These are phyloP conservation scores for Psilocybe subaeruginosa DNA, from an alignment of 768 basidiomycete genomes.

Conservation along the genomic window DNA sequence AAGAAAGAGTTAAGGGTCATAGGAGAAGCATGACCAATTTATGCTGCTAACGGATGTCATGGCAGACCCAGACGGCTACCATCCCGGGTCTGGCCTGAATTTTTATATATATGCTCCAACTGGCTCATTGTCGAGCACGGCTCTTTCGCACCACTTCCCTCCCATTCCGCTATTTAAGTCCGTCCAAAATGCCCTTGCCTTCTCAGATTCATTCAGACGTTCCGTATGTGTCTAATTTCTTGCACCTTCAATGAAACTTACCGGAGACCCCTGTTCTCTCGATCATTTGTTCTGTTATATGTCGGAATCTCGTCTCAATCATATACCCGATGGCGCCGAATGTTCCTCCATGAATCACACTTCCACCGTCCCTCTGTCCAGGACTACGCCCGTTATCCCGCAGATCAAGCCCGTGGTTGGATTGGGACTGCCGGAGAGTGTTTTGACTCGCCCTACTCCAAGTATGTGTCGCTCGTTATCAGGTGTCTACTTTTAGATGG, in stretches of 20 bases:
- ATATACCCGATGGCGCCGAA: conserved; percentile 5
- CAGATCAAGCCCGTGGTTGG: conserved; percentile 23
- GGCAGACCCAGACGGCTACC: background rate
- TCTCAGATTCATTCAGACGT: conserved; percentile 29
- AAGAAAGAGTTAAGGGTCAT: background rate
- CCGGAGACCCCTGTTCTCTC: background rate
- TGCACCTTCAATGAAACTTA: background rate
- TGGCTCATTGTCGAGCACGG: background rate
- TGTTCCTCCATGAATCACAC: background rate
- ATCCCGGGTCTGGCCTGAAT: conserved; percentile 7
- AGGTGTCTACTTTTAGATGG: conserved; percentile 1
- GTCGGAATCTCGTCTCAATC: background rate
- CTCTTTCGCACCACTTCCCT: conserved; percentile 2
- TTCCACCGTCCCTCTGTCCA: conserved; percentile 1
- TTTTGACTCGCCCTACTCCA: conserved; percentile 12
- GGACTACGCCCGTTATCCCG: conserved; percentile 19
- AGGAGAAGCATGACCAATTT: background rate
- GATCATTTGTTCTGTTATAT: conserved; percentile 1
- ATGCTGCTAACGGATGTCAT: background rate
- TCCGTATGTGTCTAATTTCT: conserved; percentile 21
- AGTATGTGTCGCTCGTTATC: conserved; percentile 3
- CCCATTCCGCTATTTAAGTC: conserved; percentile 1
- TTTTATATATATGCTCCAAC: conserved; percentile 13
- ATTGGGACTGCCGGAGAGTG: conserved; percentile 16
- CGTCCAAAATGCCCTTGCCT: conserved; percentile 34